phyloP scores from a whole-genome alignment of 2,329 filamentous ascomycete species.

The Byssothecium circinans region DNA sequence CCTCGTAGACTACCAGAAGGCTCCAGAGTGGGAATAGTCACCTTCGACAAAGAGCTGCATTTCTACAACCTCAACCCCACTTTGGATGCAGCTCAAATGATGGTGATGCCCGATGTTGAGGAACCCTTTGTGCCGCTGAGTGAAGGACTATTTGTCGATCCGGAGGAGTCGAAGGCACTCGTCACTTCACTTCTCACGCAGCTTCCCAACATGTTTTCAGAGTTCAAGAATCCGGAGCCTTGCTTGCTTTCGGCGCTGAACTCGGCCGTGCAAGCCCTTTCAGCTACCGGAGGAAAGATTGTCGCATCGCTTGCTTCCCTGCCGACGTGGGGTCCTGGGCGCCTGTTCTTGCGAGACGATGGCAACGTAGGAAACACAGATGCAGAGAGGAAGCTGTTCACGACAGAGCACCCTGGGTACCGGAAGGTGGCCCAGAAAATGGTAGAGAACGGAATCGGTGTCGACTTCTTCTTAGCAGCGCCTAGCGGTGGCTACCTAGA shows the following conservation, averaged over 20 bases:
- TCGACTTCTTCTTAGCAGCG: constrained; percentile 92
- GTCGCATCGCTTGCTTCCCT: constrained; percentile 84
- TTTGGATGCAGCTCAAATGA: constrained; percentile 89
- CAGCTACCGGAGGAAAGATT: constrained; percentile 88
- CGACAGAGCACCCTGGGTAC: constrained; percentile 86
- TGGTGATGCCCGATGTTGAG: constrained; percentile 97
- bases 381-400: constrained; percentile 87
- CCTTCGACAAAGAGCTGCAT: constrained; percentile 94
- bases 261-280: constrained; percentile 79
- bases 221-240: constrained; percentile 87
- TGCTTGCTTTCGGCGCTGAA: constrained; percentile 82
- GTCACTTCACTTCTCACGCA: constrained; percentile 85
- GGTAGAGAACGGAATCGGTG: constrained; percentile 81
- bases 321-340: constrained; percentile 87
- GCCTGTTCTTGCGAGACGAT: constrained; percentile 83
- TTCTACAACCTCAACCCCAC: constrained; percentile 90
- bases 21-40: constrained; percentile 90
- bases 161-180: constrained; percentile 81
- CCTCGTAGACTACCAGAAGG: constrained; percentile 69
- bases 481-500: constrained; percentile 90
- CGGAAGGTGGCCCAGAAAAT: constrained; percentile 84
- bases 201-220: constrained; percentile 82
- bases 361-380: constrained; percentile 79
- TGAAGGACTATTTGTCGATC: constrained; percentile 92
- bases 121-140: constrained; percentile 93